Evolutionary conservation across 2,329 filamentous ascomycete genomes (phyloP).

Genomic region (Fusarium sterilihyphosum): DNA sequence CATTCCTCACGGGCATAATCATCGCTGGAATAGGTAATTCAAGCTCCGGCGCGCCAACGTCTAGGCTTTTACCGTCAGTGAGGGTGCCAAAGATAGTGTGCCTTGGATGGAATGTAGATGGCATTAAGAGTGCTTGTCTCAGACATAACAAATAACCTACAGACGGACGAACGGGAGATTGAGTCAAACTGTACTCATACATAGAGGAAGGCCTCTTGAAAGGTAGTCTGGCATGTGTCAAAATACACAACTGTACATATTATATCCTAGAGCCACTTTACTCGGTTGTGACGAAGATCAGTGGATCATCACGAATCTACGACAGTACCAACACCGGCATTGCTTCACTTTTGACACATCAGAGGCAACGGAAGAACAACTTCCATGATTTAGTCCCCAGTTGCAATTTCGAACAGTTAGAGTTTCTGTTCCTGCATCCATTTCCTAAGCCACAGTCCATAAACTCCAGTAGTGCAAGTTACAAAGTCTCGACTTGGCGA

Average conservation of each 20-base stretch:
- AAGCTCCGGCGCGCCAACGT: background rate
- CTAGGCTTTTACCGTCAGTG: background rate
- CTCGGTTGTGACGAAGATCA: background rate
- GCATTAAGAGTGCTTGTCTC: background rate
- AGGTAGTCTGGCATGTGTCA: too few species aligned
- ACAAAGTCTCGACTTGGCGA: conserved; percentile 3
- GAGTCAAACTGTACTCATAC: background rate
- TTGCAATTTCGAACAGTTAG: background rate
- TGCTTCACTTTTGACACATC: background rate
- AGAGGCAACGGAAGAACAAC: background rate
- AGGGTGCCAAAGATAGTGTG: background rate
- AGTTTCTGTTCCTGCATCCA: background rate
- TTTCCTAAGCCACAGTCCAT: background rate
- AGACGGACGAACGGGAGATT: background rate
- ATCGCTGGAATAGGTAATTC: background rate
- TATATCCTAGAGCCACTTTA: background rate
- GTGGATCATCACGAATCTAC: background rate
- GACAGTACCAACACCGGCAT: background rate
- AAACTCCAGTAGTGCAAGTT: background rate
- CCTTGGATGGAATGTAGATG: background rate
- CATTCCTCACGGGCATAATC: background rate
- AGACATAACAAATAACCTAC: too few species aligned
- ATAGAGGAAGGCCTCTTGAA: background rate
- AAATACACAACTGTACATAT: background rate
- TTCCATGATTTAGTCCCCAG: background rate